These are phyloP conservation scores for Chlamydomonas sp. DNA, from an alignment of 139 green algal genomes.

Conservation along the genomic window DNA sequence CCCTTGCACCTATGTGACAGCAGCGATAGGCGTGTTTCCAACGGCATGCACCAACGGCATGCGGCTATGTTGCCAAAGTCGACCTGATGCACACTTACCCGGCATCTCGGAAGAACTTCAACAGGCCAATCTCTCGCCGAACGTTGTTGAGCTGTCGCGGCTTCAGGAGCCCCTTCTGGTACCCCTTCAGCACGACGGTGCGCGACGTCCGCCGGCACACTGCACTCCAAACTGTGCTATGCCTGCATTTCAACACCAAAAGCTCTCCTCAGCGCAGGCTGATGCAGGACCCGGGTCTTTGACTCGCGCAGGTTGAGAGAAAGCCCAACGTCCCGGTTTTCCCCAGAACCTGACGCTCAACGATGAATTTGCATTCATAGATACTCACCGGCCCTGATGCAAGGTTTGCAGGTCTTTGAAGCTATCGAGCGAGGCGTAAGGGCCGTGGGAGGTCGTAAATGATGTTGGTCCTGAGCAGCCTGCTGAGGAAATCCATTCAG, in stretches of 20 bases:
- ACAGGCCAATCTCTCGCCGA: conserved; percentile 34
- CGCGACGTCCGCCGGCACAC: conserved; percentile 9
- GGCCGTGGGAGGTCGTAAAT: background rate
- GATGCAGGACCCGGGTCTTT: too few relatives aligned
- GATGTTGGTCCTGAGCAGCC: background rate
- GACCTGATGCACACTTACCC: conserved; percentile 13
- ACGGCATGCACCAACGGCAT: background rate
- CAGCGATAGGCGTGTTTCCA: too few relatives aligned
- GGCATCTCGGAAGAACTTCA: conserved; percentile 21
- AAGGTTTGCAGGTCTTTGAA: conserved; percentile 13
- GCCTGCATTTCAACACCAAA: background rate
- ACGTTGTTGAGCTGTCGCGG: conserved; percentile 40
- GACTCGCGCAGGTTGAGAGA: too few relatives aligned
- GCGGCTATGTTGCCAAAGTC: background rate
- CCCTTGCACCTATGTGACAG: conserved; percentile 35
- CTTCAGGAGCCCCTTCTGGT: conserved; percentile 15
- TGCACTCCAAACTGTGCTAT: conserved; percentile 25
- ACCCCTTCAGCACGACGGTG: conserved; percentile 23
- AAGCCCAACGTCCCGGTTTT: too few relatives aligned
- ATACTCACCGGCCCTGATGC: conserved; percentile 9
- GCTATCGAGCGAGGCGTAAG: background rate
- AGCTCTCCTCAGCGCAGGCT: too few relatives aligned
- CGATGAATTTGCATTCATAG: background rate
- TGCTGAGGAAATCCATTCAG: conserved; percentile 1
- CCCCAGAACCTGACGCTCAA: too few relatives aligned